Evolutionary conservation across 2,329 filamentous ascomycete genomes (phyloP).

Genomic region (Exophiala sideris): DNA sequence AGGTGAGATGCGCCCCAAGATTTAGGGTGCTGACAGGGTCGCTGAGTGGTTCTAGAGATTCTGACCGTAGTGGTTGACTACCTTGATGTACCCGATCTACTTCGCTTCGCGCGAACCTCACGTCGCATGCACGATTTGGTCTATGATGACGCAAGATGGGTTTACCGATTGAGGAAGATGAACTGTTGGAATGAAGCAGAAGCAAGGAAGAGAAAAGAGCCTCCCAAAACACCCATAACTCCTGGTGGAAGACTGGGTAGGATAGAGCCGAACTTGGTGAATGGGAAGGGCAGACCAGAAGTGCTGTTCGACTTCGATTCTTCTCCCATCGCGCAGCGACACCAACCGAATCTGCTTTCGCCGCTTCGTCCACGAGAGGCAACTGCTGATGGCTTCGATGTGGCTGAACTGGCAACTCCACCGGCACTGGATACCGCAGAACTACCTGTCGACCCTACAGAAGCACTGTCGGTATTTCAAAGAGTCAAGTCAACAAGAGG

Average conservation of each 20-base stretch:
- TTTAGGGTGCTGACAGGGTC: neutral
- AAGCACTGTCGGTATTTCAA: slow-evolving; percentile 66
- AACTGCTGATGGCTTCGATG: slow-evolving; percentile 73
- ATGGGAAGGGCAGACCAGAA: slow-evolving; percentile 28
- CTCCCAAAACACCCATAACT: slow-evolving; percentile 11
- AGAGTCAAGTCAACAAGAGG: slow-evolving; percentile 75
- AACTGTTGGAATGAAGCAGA: slow-evolving; percentile 88
- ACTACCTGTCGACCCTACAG: slow-evolving; percentile 54
- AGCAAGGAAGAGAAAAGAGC: slow-evolving; percentile 57
- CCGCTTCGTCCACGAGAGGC: slow-evolving; percentile 31
- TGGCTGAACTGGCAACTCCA: slow-evolving; percentile 57
- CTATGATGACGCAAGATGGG: slow-evolving; percentile 96
- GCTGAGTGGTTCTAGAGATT: slow-evolving; percentile 62
- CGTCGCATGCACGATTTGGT: slow-evolving; percentile 94
- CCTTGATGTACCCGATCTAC: slow-evolving; percentile 77
- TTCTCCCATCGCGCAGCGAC: slow-evolving; percentile 9
- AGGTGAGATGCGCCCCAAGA: slow-evolving; percentile 49
- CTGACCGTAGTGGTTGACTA: slow-evolving; percentile 85
- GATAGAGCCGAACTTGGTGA: slow-evolving; percentile 24
- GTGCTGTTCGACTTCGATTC: slow-evolving; percentile 22
- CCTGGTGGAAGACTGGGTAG: slow-evolving; percentile 16
- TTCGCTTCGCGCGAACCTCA: slow-evolving; percentile 80
- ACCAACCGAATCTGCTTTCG: slow-evolving; percentile 14
- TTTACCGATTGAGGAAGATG: slow-evolving; percentile 79
- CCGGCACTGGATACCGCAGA: slow-evolving; percentile 31